phyloP scores from a whole-genome alignment of 768 basidiomycete species.

The Tylopilus rubrobrunneus region DNA sequence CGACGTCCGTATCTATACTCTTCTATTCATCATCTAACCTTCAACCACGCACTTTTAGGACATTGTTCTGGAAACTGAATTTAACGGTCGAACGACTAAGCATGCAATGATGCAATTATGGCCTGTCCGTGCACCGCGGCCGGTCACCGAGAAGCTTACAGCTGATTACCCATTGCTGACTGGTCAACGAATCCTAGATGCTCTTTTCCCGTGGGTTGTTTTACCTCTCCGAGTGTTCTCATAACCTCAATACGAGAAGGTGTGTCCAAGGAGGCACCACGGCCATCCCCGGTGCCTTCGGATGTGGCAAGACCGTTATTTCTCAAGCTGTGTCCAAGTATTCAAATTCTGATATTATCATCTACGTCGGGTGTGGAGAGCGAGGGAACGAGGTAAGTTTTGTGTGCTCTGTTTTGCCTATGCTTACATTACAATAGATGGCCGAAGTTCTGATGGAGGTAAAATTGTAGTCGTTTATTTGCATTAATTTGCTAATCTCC shows the following conservation, averaged over 20 bases:
- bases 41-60: constrained; percentile 49
- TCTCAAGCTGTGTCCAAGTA: constrained; percentile 97
- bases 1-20: constrained; percentile 50
- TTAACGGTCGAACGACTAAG: constrained; percentile 89
- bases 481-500: constrained; percentile 10
- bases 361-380: constrained; percentile 99
- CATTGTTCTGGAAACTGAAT: constrained; percentile 94
- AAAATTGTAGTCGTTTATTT: constrained; percentile 10
- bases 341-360: constrained; percentile 98
- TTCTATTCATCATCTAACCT: neutral
- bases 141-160: constrained; percentile 91
- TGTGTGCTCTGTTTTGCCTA: constrained; percentile 34
- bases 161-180: constrained; percentile 91
- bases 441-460: constrained; percentile 99
- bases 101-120: constrained; percentile 98
- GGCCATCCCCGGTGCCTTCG: constrained; percentile 98
- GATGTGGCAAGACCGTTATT: constrained; percentile 98
- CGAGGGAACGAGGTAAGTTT: constrained; percentile 85
- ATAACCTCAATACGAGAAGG: constrained; percentile 33
- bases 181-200: constrained; percentile 95
- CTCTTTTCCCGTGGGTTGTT: constrained; percentile 82
- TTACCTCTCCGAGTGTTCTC: neutral
- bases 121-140: constrained; percentile 98
- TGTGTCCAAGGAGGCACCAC: constrained; percentile 97
- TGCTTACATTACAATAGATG: constrained; percentile 52